phyloP scores from a whole-genome alignment of 768 basidiomycete genomes.

The Rhizopogon vesiculosus region DNA sequence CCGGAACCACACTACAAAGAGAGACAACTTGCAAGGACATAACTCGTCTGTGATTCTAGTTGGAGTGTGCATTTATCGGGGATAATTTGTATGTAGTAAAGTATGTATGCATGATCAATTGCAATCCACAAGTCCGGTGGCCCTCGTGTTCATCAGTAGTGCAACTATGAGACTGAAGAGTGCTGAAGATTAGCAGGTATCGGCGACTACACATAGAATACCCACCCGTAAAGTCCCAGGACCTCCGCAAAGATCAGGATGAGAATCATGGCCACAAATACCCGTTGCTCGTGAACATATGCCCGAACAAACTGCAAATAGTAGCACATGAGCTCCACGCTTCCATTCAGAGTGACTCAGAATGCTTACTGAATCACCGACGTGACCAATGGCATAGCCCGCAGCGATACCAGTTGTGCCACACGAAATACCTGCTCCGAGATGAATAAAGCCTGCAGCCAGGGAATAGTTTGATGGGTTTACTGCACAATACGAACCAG shows the following conservation, averaged over 20 bases:
- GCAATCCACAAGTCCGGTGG: conserved; percentile 35
- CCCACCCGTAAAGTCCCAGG: conserved; percentile 81
- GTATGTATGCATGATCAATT: conserved; percentile 5
- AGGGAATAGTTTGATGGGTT: conserved; percentile 66
- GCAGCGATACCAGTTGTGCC: conserved; percentile 90
- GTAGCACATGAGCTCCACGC: neutral
- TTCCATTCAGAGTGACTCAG: conserved; percentile 6
- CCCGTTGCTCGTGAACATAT: conserved; percentile 84
- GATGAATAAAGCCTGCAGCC: conserved; percentile 86
- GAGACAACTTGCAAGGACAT: too few species aligned
- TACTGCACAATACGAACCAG: conserved; percentile 38
- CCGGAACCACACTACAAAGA: too few species aligned
- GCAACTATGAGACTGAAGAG: conserved; percentile 71
- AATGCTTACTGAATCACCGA: conserved; percentile 81
- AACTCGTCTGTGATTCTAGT: neutral
- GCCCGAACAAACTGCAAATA: conserved; percentile 74
- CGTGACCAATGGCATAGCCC: conserved; percentile 91
- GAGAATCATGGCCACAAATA: conserved; percentile 95
- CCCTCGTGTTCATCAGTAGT: conserved; percentile 85
- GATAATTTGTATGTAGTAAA: neutral
- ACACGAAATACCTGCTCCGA: conserved; percentile 88
- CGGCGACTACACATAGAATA: conserved; percentile 4
- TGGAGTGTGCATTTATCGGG: conserved; percentile 6
- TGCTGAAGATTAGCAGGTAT: neutral
- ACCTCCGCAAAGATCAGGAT: conserved; percentile 94